phyloP scores from a whole-genome alignment of 179 eudicot genomes.

The Silene coronaria region DNA sequence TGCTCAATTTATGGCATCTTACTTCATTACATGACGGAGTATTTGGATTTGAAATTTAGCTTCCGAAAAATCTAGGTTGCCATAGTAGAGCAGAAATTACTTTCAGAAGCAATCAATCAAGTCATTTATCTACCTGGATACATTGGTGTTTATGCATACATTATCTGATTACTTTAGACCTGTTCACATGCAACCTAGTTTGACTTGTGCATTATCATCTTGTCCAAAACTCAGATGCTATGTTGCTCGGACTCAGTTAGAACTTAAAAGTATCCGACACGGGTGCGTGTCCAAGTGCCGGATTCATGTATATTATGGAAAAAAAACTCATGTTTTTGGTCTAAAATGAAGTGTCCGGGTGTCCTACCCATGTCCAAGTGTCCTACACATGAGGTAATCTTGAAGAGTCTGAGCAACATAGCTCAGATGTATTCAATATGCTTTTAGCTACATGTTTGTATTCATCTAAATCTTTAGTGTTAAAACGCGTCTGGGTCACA shows the following conservation, averaged over 20 bases:
- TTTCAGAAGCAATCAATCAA: neutral
- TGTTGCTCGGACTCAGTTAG: no score
- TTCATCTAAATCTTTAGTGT: neutral
- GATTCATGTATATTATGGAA: no score
- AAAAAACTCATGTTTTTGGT: no score
- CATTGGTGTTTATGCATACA: neutral
- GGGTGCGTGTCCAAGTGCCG: no score
- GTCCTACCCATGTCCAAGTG: no score
- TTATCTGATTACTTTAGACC: neutral
- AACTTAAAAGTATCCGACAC: no score
- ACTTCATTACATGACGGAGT: neutral
- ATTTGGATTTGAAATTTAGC: neutral
- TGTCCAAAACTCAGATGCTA: neutral
- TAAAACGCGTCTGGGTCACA: no score
- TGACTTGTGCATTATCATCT: neutral
- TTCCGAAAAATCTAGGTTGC: neutral
- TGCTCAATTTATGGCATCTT: neutral
- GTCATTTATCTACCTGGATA: no score
- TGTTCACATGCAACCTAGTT: neutral
- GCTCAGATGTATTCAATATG: neutral
- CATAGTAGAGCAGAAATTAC: neutral
- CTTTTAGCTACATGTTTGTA: neutral
- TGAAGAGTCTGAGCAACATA: no score
- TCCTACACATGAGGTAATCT: no score
- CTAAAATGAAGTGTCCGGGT: no score